Evolutionary conservation across 1,284 basidiomycete species (phyloP).

Genomic region (Fistulinella cinereoalba): DNA sequence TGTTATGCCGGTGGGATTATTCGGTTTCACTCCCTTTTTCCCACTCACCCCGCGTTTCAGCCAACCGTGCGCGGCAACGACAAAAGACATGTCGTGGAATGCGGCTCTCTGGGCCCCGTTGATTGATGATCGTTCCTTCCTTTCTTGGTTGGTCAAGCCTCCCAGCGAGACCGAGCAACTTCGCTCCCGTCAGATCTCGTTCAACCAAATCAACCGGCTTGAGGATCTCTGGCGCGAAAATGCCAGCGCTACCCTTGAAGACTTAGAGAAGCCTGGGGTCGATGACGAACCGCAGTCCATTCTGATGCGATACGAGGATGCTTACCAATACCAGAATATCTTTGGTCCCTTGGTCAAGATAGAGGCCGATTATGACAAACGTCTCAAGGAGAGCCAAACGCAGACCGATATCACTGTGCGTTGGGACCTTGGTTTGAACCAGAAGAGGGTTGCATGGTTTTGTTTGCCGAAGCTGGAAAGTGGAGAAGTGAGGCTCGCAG

Average conservation of each 20-base stretch:
- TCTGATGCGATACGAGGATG: conserved; percentile 91
- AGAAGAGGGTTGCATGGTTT: conserved; percentile 98
- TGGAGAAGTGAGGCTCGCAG: conserved; percentile 94
- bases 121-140: conserved; percentile 96
- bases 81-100: conserved; percentile 99
- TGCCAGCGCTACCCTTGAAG: conserved; percentile 89
- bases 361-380: conserved; percentile 98
- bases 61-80: conserved; percentile 96
- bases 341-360: conserved; percentile 99
- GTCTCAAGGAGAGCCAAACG: conserved; percentile 96
- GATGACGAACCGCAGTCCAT: conserved; percentile 96
- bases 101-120: conserved; percentile 96
- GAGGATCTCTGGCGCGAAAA: conserved; percentile 99
- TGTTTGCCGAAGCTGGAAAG: conserved; percentile 94
- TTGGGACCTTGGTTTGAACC: conserved; percentile 98
- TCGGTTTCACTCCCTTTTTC: not conserved
- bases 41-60: conserved; percentile 39
- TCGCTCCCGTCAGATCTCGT: conserved; percentile 92
- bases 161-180: conserved; percentile 95
- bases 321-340: conserved; percentile 99
- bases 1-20: conserved; percentile 84
- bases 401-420: conserved; percentile 95
- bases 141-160: conserved; percentile 98
- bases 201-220: conserved; percentile 94
- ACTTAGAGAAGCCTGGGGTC: conserved; percentile 94